Percentiles rank a stretch among this genome's conserved stretches.
Evolutionary conservation across 2,329 filamentous ascomycete genomes (phyloP).

Genomic region (Fusarium verticillioides): DNA sequence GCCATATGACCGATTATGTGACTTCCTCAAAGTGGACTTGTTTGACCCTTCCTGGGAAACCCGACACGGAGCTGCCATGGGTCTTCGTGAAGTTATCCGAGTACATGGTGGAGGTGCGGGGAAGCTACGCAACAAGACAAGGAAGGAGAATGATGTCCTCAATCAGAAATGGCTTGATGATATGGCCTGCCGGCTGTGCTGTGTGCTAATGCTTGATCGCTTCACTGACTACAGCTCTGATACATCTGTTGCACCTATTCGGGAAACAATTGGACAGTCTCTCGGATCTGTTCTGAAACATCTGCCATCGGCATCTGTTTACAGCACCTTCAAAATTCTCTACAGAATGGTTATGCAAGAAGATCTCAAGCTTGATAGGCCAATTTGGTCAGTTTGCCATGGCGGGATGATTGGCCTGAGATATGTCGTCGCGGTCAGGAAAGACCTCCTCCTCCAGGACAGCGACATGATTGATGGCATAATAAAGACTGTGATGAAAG

Average conservation of each 20-base stretch:
- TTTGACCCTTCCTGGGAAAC: conserved; percentile 97
- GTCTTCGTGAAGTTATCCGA: conserved; percentile 87
- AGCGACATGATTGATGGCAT: conserved; percentile 91
- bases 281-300: conserved; percentile 90
- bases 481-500: conserved; percentile 92
- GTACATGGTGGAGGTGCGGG: conserved; percentile 93
- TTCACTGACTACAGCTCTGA: conserved; percentile 99
- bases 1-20: conserved; percentile 94
- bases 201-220: conserved; percentile 95
- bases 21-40: conserved; percentile 91
- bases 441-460: conserved; percentile 88
- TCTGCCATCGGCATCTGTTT: conserved; percentile 80
- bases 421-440: conserved; percentile 94
- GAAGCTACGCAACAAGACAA: conserved; percentile 75
- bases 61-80: conserved; percentile 95
- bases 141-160: conserved; percentile 78
- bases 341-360: conserved; percentile 93
- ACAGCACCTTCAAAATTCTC: conserved; percentile 84
- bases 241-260: conserved; percentile 94
- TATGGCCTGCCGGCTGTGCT: conserved; percentile 92
- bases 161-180: conserved; percentile 94
- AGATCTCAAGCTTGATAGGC: conserved; percentile 76
- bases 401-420: conserved; percentile 97
- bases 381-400: conserved; percentile 94
- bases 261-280: conserved; percentile 94